Evolutionary conservation across 1,284 basidiomycete genomes (phyloP).

Genomic region (Rhizoctonia solani): DNA sequence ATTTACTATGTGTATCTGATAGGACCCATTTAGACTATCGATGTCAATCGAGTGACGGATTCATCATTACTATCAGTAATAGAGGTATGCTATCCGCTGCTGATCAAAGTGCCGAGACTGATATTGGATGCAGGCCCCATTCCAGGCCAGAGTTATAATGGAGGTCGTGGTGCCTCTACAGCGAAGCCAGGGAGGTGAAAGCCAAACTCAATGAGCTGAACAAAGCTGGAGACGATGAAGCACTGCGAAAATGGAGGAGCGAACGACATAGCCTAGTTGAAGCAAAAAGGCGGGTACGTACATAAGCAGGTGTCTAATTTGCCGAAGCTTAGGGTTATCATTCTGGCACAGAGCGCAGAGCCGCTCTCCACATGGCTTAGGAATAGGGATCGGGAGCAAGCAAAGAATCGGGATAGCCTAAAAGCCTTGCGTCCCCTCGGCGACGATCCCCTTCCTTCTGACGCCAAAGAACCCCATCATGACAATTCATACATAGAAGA

Average conservation of each 20-base stretch:
- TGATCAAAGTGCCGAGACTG: no score
- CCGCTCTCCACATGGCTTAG: not conserved
- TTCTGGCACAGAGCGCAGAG: not conserved
- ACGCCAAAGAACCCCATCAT: no score
- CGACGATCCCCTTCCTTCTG: no score
- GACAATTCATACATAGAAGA: no score
- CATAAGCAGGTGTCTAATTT: not conserved
- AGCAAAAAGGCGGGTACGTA: not conserved
- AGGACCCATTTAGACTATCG: not conserved
- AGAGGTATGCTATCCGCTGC: not conserved
- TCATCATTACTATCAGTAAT: constrained; percentile 2
- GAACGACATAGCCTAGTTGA: not conserved
- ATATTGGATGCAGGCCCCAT: not conserved
- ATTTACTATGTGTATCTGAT: not conserved
- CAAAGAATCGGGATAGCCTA: not conserved
- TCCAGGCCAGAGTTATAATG: not conserved
- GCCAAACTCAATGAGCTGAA: constrained; percentile 7
- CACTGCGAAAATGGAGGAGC: not conserved
- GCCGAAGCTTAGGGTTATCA: not conserved
- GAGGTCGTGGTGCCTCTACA: constrained; percentile 9
- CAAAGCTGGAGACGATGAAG: not conserved
- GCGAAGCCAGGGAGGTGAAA: constrained; percentile 13
- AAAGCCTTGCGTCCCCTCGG: not conserved
- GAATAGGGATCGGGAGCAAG: not conserved
- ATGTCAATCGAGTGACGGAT: not conserved